Conservation (phyloP, 1,284 basidiomycete genomes). For the Puccinia coronata region DNA sequence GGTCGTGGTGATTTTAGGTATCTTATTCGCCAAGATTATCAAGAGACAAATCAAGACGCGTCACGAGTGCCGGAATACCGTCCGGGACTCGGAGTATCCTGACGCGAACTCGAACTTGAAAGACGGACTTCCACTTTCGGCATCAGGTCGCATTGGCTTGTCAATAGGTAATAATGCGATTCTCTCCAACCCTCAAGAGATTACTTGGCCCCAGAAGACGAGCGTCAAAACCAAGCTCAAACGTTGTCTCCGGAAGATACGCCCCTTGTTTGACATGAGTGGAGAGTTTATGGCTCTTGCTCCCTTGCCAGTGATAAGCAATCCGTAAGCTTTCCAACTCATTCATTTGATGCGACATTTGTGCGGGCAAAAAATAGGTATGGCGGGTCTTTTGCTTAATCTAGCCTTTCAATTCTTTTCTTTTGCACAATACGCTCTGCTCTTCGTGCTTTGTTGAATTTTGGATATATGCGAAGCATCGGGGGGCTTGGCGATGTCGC, state of each 20-base stretch:
- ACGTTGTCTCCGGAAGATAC: background rate
- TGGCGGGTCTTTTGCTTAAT: background rate
- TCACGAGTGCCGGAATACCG: background rate
- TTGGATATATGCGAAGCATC: too few relatives aligned
- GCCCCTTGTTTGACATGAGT: background rate
- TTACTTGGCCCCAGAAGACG: background rate
- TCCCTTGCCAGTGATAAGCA: background rate
- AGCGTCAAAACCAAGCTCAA: background rate
- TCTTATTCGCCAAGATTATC: background rate
- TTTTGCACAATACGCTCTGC: too few relatives aligned
- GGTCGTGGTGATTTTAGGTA: background rate
- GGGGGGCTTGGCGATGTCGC: too few relatives aligned
- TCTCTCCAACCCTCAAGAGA: background rate
- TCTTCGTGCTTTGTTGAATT: too few relatives aligned
- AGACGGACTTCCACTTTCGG: background rate
- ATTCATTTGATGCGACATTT: background rate
- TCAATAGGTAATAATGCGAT: background rate
- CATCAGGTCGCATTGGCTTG: background rate
- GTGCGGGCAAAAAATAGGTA: too few relatives aligned
- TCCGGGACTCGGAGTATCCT: background rate
- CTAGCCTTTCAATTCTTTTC: too few relatives aligned
- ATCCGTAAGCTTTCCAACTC: background rate
- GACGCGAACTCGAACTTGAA: background rate
- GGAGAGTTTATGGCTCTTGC: background rate
- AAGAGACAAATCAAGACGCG: background rate